Evolutionary conservation across 75 land plant species (phyloP).

Genomic region (Selaginella tamariscina): DNA sequence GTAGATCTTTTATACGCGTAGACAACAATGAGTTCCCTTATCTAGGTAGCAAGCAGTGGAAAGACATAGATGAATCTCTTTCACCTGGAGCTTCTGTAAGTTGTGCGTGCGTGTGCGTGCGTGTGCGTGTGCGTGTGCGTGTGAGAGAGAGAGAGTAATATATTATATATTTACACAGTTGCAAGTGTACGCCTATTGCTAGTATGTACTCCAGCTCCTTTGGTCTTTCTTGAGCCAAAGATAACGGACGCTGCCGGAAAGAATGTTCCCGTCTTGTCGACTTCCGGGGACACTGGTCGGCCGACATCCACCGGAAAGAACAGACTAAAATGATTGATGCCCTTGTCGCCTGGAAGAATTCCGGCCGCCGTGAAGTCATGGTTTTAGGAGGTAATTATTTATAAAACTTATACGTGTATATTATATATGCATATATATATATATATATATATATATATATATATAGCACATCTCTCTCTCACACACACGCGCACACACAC

Average conservation of each 20-base stretch:
- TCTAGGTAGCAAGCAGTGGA: neutral
- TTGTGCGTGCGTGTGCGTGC: too few species aligned
- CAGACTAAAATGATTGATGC: constrained; percentile 11
- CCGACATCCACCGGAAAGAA: neutral
- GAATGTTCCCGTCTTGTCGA: constrained; percentile 8
- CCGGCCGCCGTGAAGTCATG: neutral
- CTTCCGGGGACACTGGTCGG: constrained; percentile 10
- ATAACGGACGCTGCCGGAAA: neutral
- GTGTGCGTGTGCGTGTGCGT: too few species aligned
- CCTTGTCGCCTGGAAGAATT: neutral
- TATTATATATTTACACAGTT: too few species aligned
- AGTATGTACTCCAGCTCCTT: constrained; percentile 7
- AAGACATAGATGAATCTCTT: neutral
- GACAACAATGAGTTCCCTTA: neutral
- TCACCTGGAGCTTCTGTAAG: neutral
- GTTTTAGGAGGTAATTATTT: constrained; percentile 1
- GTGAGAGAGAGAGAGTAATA: too few species aligned
- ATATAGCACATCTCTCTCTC: too few species aligned
- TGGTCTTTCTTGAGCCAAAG: constrained; percentile 7
- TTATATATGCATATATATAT: too few species aligned
- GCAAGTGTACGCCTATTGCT: neutral
- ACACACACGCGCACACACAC: neutral
- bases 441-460: too few species aligned
- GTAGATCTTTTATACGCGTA: neutral
- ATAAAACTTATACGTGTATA: neutral